Conservation (phyloP, 2,329 filamentous ascomycete species). For the Aspergillus hortae region DNA sequence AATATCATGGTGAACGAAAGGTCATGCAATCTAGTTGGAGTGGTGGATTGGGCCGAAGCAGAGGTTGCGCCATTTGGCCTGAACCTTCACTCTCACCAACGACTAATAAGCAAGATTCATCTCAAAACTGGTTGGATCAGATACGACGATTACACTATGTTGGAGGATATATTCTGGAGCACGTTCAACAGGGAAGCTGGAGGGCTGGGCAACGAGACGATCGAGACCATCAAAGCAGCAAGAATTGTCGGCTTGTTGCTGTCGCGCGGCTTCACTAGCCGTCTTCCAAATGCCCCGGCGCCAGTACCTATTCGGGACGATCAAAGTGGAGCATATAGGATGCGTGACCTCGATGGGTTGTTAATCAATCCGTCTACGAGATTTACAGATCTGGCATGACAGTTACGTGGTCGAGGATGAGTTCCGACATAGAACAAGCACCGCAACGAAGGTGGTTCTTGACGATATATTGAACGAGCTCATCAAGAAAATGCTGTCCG, state of each 20-base stretch:
- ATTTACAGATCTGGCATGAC: slow-evolving; percentile 11
- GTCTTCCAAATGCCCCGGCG: slow-evolving; percentile 34
- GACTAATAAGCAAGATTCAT: slow-evolving; percentile 34
- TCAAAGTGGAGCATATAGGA: slow-evolving; percentile 38
- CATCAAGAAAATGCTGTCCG: no score
- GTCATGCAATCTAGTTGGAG: slow-evolving; percentile 36
- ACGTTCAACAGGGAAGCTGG: slow-evolving; percentile 30
- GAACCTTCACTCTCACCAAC: slow-evolving; percentile 36
- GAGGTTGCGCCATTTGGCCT: slow-evolving; percentile 40
- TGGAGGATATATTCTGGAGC: slow-evolving; percentile 33
- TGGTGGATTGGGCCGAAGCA: slow-evolving; percentile 44
- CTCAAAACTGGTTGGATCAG: slow-evolving; percentile 31
- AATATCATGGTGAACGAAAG: slow-evolving; percentile 41
- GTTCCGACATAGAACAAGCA: no score
- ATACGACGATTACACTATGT: slow-evolving; percentile 31
- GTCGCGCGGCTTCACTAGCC: slow-evolving; percentile 38
- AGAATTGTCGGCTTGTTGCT: not conserved
- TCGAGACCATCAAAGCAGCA: slow-evolving; percentile 26
- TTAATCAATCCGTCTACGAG: slow-evolving; percentile 9
- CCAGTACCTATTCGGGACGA: slow-evolving; percentile 36
- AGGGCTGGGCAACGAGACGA: slow-evolving; percentile 20
- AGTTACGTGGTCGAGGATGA: no score
- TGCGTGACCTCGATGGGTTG: slow-evolving; percentile 35
- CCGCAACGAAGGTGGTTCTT: no score
- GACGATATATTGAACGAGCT: no score